These are phyloP conservation scores for Tripterygium wilfordii DNA, from an alignment of 177 flowering plant species.

Conservation along the genomic window DNA sequence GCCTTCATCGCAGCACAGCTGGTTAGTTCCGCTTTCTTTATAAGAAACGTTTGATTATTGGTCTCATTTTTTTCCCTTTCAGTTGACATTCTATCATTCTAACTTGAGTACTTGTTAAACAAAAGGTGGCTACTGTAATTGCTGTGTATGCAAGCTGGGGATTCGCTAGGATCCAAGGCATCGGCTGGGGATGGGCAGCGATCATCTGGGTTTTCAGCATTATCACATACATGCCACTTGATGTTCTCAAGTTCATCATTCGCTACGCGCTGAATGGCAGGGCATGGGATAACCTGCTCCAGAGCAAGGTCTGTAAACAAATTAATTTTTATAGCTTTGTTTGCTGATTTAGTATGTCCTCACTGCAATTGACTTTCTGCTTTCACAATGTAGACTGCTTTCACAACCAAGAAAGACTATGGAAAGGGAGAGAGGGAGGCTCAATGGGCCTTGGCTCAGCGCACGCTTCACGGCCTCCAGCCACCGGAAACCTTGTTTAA, in stretches of 20 bases:
- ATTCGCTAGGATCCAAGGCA: conserved; percentile 56
- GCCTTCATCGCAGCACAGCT: conserved; percentile 63
- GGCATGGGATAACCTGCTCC: conserved; percentile 62
- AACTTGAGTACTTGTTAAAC: background rate
- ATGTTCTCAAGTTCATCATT: conserved; percentile 61
- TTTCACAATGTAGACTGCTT: conserved; percentile 43
- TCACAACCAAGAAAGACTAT: conserved; percentile 71
- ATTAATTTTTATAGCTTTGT: background rate
- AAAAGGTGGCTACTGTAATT: conserved; percentile 53
- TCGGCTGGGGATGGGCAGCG: conserved; percentile 90
- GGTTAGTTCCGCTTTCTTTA: conserved; percentile 22
- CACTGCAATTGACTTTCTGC: background rate
- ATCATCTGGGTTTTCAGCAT: conserved; percentile 67
- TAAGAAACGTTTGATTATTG: background rate
- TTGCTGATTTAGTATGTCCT: background rate
- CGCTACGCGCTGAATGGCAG: conserved; percentile 52
- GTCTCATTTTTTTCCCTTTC: background rate
- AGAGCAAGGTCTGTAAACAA: conserved; percentile 46
- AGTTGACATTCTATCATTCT: background rate
- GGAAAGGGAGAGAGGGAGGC: conserved; percentile 82
- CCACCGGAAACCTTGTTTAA: conserved; percentile 21
- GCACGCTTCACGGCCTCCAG: conserved; percentile 70
- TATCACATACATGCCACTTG: conserved; percentile 72
- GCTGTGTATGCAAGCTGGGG: conserved; percentile 66
- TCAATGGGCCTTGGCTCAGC: conserved; percentile 75